phyloP scores from a whole-genome alignment of 192 early-diverging fungal genomes.

The Coemansia sp. region DNA sequence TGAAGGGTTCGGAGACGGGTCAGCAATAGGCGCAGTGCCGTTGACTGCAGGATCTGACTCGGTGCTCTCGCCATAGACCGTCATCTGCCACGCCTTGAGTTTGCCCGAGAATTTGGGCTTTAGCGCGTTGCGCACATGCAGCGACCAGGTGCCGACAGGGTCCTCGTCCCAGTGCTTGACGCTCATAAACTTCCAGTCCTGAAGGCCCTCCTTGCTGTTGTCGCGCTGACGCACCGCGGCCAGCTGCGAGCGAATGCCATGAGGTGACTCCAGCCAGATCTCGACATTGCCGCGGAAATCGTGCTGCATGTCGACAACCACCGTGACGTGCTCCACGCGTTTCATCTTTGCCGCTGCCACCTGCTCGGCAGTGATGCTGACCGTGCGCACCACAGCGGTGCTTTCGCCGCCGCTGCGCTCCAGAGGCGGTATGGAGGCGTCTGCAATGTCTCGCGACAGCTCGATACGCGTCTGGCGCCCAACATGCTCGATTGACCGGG shows the following conservation, averaged over 20 bases:
- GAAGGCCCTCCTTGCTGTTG: constrained; percentile 64
- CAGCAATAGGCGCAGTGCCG: neutral
- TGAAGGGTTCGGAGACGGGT: neutral
- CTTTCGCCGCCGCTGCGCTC: constrained; percentile 33
- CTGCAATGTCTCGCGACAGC: constrained; percentile 38
- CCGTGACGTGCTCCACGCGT: constrained; percentile 84
- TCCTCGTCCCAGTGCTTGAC: constrained; percentile 97
- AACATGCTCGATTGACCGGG: constrained; percentile 66
- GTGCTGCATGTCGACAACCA: constrained; percentile 82
- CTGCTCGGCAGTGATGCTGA: constrained; percentile 54
- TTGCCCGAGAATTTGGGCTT: constrained; percentile 58
- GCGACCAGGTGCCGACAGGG: constrained; percentile 79
- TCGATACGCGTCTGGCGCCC: constrained; percentile 63
- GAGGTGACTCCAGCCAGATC: constrained; percentile 77
- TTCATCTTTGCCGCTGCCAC: constrained; percentile 55
- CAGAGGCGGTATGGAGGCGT: constrained; percentile 58
- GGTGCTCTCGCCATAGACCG: constrained; percentile 67
- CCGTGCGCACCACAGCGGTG: constrained; percentile 28
- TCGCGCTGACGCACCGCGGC: constrained; percentile 68
- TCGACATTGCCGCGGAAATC: constrained; percentile 81
- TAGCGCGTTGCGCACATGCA: constrained; percentile 65
- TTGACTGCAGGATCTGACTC: constrained; percentile 23
- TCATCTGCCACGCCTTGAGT: constrained; percentile 68
- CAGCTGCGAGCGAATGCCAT: constrained; percentile 65
- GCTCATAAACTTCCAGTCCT: constrained; percentile 91